Evolutionary conservation across 2,329 filamentous ascomycete genomes (phyloP).

Genomic region (Phaeophleospora eucalypticola): DNA sequence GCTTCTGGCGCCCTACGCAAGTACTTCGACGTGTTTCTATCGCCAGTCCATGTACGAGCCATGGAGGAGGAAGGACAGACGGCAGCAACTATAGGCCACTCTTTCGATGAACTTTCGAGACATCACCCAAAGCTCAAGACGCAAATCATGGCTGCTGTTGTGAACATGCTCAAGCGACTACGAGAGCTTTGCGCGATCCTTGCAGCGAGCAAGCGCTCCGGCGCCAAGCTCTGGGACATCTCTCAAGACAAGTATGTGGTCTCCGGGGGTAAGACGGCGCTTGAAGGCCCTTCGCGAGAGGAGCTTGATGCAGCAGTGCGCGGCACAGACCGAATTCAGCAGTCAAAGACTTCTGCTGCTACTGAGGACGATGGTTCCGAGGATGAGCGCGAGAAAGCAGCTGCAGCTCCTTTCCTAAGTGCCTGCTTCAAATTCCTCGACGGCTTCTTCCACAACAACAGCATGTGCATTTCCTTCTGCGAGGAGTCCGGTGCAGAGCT

Average conservation of each 20-base stretch:
- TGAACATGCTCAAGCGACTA: slow-evolving; percentile 83
- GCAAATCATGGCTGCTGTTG: slow-evolving; percentile 76
- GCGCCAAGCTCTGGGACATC: slow-evolving; percentile 66
- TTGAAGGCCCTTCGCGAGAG: slow-evolving; percentile 7
- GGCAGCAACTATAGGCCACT: slow-evolving; percentile 69
- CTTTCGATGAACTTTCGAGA: slow-evolving; percentile 89
- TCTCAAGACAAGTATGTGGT: slow-evolving; percentile 40
- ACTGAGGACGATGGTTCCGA: slow-evolving; percentile 39
- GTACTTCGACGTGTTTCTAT: slow-evolving; percentile 97
- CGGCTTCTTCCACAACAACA: slow-evolving; percentile 70
- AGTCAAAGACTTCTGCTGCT: background rate
- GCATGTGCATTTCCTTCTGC: slow-evolving; percentile 69
- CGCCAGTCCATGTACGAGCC: slow-evolving; percentile 77
- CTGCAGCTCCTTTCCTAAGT: slow-evolving; percentile 57
- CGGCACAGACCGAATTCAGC: slow-evolving; percentile 2
- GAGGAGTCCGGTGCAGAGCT: slow-evolving; percentile 76
- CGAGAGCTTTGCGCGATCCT: slow-evolving; percentile 68
- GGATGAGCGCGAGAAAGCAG: slow-evolving; percentile 31
- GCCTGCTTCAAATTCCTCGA: slow-evolving; percentile 73
- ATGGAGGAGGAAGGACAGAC: slow-evolving; percentile 67
- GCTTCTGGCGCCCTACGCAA: slow-evolving; percentile 75
- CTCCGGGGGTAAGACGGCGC: slow-evolving; percentile 36
- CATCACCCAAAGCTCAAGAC: slow-evolving; percentile 83
- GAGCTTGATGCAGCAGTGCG: slow-evolving; percentile 9
- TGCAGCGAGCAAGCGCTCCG: slow-evolving; percentile 65